A percentile compares a stretch with the other conserved stretches of the same genome.
Conservation (phyloP, 2,329 filamentous ascomycete genomes). For the Tolypocladium nubicola region DNA sequence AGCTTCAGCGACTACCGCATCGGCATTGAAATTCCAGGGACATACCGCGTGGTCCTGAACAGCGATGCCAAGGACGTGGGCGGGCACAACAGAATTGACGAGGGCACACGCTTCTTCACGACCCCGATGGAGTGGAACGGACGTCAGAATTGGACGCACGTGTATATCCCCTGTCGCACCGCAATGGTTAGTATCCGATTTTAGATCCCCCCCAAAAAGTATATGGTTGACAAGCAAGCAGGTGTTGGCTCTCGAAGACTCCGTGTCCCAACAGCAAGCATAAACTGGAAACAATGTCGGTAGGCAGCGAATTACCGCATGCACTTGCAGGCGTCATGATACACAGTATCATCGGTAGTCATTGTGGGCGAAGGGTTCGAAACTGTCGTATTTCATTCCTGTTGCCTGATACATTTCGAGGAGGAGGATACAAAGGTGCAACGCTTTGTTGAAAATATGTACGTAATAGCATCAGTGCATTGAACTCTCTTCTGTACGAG, state of each 20-base stretch:
- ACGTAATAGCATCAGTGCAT: neutral
- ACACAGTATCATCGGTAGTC: neutral
- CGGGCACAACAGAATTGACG: conserved; percentile 66
- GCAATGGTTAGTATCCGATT: conserved; percentile 56
- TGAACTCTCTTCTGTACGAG: too few species aligned
- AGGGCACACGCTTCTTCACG: conserved; percentile 82
- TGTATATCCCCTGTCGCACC: conserved; percentile 78
- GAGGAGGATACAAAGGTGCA: neutral
- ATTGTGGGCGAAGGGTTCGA: neutral
- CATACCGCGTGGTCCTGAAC: conserved; percentile 78
- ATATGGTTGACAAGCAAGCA: conserved; percentile 12
- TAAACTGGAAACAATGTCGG: neutral
- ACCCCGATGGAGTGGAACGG: conserved; percentile 85
- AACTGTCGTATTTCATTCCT: neutral
- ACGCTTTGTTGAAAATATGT: neutral
- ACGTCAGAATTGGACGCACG: conserved; percentile 80
- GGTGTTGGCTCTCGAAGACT: conserved; percentile 40
- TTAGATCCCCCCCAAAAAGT: neutral
- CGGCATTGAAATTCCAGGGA: conserved; percentile 74
- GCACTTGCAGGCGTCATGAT: neutral
- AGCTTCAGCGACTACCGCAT: conserved; percentile 91
- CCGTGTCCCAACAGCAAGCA: neutral
- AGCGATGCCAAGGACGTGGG: conserved; percentile 70
- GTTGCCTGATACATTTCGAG: neutral
- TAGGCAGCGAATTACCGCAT: neutral